These are phyloP conservation scores for Cercospora beticola DNA, from an alignment of 2,329 filamentous ascomycete genomes.

Conservation along the genomic window DNA sequence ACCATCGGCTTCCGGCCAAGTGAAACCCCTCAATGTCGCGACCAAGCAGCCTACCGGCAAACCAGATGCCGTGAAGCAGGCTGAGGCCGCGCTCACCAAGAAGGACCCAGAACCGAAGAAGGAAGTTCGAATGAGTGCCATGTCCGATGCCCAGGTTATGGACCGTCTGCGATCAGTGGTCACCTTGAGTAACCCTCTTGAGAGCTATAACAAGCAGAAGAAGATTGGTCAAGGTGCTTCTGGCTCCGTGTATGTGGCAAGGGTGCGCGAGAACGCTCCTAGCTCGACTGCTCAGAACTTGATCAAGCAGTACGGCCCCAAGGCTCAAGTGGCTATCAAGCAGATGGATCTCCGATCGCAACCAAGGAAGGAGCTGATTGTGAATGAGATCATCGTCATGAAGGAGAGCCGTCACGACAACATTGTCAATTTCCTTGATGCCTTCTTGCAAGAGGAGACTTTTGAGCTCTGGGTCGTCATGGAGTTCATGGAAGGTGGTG, in stretches of 20 bases:
- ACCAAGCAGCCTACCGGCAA: slow-evolving; percentile 50
- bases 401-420: slow-evolving; percentile 98
- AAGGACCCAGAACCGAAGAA: slow-evolving; percentile 67
- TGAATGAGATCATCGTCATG: slow-evolving; percentile 99
- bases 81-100: slow-evolving; percentile 82
- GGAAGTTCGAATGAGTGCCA: slow-evolving; percentile 96
- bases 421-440: slow-evolving; percentile 98
- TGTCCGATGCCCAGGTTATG: slow-evolving; percentile 98
- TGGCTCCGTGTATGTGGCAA: slow-evolving; percentile 95
- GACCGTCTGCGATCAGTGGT: slow-evolving; percentile 90
- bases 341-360: slow-evolving; percentile 99
- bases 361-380: slow-evolving; percentile 94
- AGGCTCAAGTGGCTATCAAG: slow-evolving; percentile 95
- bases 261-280: slow-evolving; percentile 84
- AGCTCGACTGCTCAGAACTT: slow-evolving; percentile 77
- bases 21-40: slow-evolving; percentile 56
- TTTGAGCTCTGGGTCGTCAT: slow-evolving; percentile 99
- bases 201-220: slow-evolving; percentile 98
- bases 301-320: slow-evolving; percentile 73
- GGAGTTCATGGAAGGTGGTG: slow-evolving; percentile 99
- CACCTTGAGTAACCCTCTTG: slow-evolving; percentile 88
- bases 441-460: slow-evolving; percentile 91
- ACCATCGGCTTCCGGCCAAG: slow-evolving; percentile 26
- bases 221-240: slow-evolving; percentile 99
- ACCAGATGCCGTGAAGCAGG: slow-evolving; percentile 75